Base-by-base conservation (phyloP, 352 stramenopile genomes). In the Elongisporangium prolatum region DNA sequence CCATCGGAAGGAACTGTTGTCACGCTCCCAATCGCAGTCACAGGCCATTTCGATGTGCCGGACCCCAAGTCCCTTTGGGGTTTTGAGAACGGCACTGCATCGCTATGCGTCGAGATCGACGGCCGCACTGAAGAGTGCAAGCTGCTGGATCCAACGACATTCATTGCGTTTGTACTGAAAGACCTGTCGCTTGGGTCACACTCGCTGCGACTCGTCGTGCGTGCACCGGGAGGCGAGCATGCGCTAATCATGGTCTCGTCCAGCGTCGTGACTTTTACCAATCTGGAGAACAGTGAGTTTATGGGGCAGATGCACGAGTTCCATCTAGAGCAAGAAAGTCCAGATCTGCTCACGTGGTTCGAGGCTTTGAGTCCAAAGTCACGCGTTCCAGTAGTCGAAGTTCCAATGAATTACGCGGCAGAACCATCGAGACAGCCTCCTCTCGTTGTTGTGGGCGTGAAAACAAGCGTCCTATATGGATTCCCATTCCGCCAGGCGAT, bases 381-480 rank as follows among this genome's bases (percentile, higher is more conserved):
- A 60, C 24, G 44, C 24, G 16, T 16, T 7, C 37, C 16, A 3
- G 14, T 17, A 2, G 21, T 37, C 2, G 21, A 37, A 22, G 48
- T 38, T 16, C 9, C 18, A 4, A 18, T 24, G 6, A 20, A 60
- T 50, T 10, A 24, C 25, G 16, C 16, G 2, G 5, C 7, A 17
- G 55, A 47, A 9, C 22, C 47, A 53, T 18, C 14, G 14, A 8
- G 48, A 21, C 22, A n/a, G 14, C 22, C 28, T 57, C 13, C 20
- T 21, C 55, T 58, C 10, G 51, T 88, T 0, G 21, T 86, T 11
- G 74, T 86, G 51, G 79, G 79, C 7, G 51, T 87, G 54, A 89
- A 89, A 50, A 75, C 71, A 0, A 68, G 59, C 9, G 56, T 80
- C 11, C 11, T 69, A 9, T 16, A 64, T 34, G 76, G 76, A 25